Percentiles rank a stretch among this genome's conserved stretches.
phyloP scores from a whole-genome alignment of 768 basidiomycete genomes.

The Tulasnella sp. region DNA sequence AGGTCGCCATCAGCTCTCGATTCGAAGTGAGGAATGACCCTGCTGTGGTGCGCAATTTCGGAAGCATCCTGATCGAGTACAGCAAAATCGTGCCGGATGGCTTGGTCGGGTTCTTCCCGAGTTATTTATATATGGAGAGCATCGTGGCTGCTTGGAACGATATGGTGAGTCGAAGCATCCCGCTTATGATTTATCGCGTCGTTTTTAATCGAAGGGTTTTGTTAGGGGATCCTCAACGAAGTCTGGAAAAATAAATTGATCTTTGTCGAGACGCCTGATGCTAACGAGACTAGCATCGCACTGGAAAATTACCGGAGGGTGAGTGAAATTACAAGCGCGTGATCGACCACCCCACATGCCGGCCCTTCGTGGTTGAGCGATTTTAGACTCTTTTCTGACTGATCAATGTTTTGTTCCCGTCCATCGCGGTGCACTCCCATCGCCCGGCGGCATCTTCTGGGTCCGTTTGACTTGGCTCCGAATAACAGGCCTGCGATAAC shows the following conservation, averaged over 20 bases:
- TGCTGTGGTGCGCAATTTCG: constrained; percentile 97
- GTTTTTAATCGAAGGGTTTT: not conserved
- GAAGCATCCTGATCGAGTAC: constrained; percentile 96
- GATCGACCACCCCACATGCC: not conserved
- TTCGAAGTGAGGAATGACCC: constrained; percentile 99
- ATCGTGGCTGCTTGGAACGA: constrained; percentile 99
- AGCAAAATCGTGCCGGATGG: constrained; percentile 98
- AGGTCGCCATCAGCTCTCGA: constrained; percentile 96
- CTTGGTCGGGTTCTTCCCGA: constrained; percentile 98
- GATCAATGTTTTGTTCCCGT: not conserved
- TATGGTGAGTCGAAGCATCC: constrained; percentile 63
- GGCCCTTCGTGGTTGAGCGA: not conserved
- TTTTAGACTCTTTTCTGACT: not conserved
- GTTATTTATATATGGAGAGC: constrained; percentile 99
- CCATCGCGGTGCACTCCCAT: not conserved
- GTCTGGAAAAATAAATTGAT: constrained; percentile 99
- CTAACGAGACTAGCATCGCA: constrained; percentile 97
- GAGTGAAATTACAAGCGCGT: constrained; percentile 30
- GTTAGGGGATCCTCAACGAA: constrained; percentile 93
- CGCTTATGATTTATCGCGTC: not conserved
- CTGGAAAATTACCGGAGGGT: constrained; percentile 95
- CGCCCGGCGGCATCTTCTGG: constrained; percentile 31
- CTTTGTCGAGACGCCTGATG: constrained; percentile 98
- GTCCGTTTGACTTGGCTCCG: not conserved
- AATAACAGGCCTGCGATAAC: constrained; percentile 82